These are phyloP conservation scores for Rauvolfia tetraphylla DNA, from an alignment of 257 asterid genomes.

Conservation along the genomic window DNA sequence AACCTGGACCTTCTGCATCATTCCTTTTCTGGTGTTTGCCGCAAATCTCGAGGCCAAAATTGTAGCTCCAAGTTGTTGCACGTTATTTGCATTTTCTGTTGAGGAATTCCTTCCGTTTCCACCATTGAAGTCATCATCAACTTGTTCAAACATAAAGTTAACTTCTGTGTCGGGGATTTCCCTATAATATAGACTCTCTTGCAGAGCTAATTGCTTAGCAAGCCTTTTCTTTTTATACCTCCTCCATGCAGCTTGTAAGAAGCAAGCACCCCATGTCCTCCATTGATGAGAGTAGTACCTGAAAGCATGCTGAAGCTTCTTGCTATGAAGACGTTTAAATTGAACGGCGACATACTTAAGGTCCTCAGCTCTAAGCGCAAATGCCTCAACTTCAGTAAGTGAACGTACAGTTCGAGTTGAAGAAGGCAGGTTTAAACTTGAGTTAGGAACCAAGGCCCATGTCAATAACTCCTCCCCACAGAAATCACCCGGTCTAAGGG, in stretches of 20 bases:
- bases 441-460: conserved; percentile 85
- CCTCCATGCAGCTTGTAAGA: conserved; percentile 74
- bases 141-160: conserved; percentile 10
- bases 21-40: conserved; percentile 63
- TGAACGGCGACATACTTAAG: conserved; percentile 77
- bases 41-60: conserved; percentile 75
- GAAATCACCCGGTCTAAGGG: conserved; percentile 79
- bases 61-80: conserved; percentile 63
- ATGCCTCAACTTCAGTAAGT: conserved; percentile 83
- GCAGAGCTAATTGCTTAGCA: conserved; percentile 50
- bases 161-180: conserved; percentile 4
- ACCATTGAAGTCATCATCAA: conserved; percentile 12
- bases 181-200: conserved; percentile 38
- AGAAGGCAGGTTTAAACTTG: conserved; percentile 66
- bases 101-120: conserved; percentile 17
- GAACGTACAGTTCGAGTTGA: conserved; percentile 78
- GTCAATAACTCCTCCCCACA: conserved; percentile 93
- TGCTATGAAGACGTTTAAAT: conserved; percentile 83
- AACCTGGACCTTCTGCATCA: conserved; percentile 33
- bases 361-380: conserved; percentile 88
- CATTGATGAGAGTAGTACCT: conserved; percentile 89
- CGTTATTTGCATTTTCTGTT: conserved; percentile 17
- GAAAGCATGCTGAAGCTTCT: conserved; percentile 86
- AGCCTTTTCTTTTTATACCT: conserved; percentile 56
- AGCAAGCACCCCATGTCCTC: conserved; percentile 96